phyloP scores from a whole-genome alignment of 768 basidiomycete species.

The Pisolithus albus region DNA sequence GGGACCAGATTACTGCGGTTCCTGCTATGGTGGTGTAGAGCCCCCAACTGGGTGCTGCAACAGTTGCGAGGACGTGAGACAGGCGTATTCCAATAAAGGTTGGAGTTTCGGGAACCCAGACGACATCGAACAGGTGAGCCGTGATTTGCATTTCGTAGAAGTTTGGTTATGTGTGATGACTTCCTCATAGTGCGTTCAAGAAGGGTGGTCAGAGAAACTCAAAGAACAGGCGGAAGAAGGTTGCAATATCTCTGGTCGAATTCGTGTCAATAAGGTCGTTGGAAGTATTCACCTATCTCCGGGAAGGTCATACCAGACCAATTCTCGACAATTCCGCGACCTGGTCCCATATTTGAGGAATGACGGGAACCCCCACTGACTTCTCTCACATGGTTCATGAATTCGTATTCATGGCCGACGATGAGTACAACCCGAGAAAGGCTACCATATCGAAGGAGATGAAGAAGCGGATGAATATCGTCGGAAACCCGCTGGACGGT shows the following conservation, averaged over 20 bases:
- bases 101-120: conserved; percentile 95
- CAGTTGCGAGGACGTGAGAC: conserved; percentile 89
- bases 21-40: conserved; percentile 85
- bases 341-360: conserved; percentile 93
- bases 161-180: background rate
- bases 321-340: conserved; percentile 71
- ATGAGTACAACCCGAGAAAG: conserved; percentile 71
- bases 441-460: conserved; percentile 53
- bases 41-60: conserved; percentile 87
- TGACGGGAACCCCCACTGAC: conserved; percentile 82
- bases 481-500: conserved; percentile 69
- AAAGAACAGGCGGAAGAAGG: conserved; percentile 90
- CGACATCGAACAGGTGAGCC: conserved; percentile 80
- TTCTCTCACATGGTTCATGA: conserved; percentile 85
- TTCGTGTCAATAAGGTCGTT: conserved; percentile 95
- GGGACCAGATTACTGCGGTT: conserved; percentile 76
- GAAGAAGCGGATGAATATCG: conserved; percentile 68
- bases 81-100: conserved; percentile 82
- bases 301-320: conserved; percentile 90
- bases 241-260: conserved; percentile 85
- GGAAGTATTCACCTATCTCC: conserved; percentile 95
- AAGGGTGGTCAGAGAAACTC: conserved; percentile 93
- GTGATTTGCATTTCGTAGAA: background rate
- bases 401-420: conserved; percentile 73
- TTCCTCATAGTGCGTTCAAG: conserved; percentile 66